phyloP scores from a whole-genome alignment of 495 filamentous ascomycete genomes.

The Penicillium coprophilum region DNA sequence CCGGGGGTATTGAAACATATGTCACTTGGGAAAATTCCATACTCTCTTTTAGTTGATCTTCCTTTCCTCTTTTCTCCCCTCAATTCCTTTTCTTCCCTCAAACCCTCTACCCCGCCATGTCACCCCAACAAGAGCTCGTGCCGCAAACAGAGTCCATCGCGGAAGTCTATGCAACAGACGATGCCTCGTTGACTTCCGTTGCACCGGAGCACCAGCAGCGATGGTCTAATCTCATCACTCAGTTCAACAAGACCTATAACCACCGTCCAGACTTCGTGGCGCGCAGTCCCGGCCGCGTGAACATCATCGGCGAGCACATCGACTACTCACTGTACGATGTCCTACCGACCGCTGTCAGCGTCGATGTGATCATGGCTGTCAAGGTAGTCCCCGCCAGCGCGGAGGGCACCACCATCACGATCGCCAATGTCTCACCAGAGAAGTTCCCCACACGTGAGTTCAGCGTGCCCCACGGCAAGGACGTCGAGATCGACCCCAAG shows the following conservation, averaged over 20 bases:
- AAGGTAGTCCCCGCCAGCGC: conserved; percentile 51
- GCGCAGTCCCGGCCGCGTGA: conserved; percentile 89
- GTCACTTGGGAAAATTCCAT: neutral
- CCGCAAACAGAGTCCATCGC: conserved; percentile 51
- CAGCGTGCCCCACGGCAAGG: conserved; percentile 59
- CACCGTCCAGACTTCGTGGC: conserved; percentile 76
- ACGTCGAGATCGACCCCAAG: conserved; percentile 79
- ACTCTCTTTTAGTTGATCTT: conserved; percentile 4
- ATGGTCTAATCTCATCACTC: conserved; percentile 69
- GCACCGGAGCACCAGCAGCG: conserved; percentile 49
- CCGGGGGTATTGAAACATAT: conserved; percentile 3
- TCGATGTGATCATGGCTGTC: conserved; percentile 87
- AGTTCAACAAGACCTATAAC: conserved; percentile 73
- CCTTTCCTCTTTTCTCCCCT: neutral
- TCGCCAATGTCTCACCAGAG: conserved; percentile 73
- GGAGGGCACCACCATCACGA: conserved; percentile 53
- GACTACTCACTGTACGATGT: conserved; percentile 98
- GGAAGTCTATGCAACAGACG: conserved; percentile 51
- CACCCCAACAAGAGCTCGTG: conserved; percentile 47
- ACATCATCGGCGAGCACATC: conserved; percentile 99
- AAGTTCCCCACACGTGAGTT: conserved; percentile 81
- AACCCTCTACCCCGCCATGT: conserved; percentile 37
- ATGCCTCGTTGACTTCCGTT: conserved; percentile 38
- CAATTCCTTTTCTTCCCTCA: conserved; percentile 2
- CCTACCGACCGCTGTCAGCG: conserved; percentile 89